Evolutionary conservation across 169 alveolate species (phyloP).

Genomic region (Plasmodium vivax): DNA sequence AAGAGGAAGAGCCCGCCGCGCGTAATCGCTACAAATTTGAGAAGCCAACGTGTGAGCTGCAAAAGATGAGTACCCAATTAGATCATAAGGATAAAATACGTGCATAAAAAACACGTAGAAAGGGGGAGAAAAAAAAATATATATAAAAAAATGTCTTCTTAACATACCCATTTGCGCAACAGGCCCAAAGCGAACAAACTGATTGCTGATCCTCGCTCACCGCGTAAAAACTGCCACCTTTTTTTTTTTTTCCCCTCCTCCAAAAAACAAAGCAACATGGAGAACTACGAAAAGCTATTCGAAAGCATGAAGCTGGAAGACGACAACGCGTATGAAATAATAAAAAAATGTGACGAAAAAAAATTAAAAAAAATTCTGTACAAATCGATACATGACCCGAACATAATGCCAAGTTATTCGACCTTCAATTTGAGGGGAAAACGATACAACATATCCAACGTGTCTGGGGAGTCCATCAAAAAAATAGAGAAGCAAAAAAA

Average conservation of each 20-base stretch:
- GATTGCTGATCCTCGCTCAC: not conserved
- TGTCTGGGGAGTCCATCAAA: slow-evolving; percentile 53
- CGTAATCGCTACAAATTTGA: not conserved
- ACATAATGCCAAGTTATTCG: slow-evolving; percentile 73
- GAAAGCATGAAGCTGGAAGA: slow-evolving; percentile 40
- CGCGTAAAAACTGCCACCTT: not conserved
- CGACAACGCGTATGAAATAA: slow-evolving; percentile 69
- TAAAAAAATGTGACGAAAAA: slow-evolving; percentile 66
- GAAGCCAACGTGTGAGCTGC: not conserved
- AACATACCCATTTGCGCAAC: not conserved
- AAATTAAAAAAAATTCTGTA: slow-evolving; percentile 56
- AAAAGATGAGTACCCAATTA: not conserved
- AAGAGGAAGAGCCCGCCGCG: not conserved
- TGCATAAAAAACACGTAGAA: not conserved
- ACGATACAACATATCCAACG: slow-evolving; percentile 61
- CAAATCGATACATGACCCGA: slow-evolving; percentile 74
- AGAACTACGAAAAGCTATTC: slow-evolving; percentile 50
- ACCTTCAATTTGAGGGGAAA: slow-evolving; percentile 74
- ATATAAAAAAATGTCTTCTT: not conserved
- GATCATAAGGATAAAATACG: not conserved
- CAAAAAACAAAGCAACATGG: slow-evolving; percentile 29
- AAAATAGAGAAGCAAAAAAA: slow-evolving; percentile 54
- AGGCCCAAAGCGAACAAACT: not conserved
- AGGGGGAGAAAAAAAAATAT: not conserved
- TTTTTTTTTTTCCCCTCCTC: not conserved